Evolutionary conservation across 768 basidiomycete species (phyloP).

Genomic region (Chlorophyllum brunneum): DNA sequence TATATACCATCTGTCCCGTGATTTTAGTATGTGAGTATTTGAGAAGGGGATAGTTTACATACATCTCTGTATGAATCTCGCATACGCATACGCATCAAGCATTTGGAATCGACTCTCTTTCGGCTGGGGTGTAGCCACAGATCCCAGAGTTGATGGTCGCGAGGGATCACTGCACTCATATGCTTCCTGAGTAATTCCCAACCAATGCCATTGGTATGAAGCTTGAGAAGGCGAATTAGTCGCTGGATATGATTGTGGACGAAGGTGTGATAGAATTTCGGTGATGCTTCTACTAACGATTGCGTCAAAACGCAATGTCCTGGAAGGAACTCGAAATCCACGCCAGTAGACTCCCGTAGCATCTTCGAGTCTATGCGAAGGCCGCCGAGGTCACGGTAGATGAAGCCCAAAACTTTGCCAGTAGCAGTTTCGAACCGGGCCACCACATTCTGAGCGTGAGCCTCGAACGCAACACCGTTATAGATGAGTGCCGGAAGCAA

Average conservation of each 20-base stretch:
- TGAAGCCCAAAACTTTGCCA: conserved; percentile 43
- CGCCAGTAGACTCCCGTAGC: conserved; percentile 42
- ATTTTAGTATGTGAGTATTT: neutral
- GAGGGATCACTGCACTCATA: conserved; percentile 41
- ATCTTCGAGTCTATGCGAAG: conserved; percentile 51
- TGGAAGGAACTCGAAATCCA: conserved; percentile 48
- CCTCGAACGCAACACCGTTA: conserved; percentile 60
- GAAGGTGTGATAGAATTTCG: conserved; percentile 58
- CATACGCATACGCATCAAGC: conserved; percentile 56
- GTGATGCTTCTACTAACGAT: conserved; percentile 46
- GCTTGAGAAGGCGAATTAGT: conserved; percentile 46
- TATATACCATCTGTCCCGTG: conserved; percentile 46
- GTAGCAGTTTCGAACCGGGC: conserved; percentile 41
- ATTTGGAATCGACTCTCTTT: conserved; percentile 46
- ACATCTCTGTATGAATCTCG: conserved; percentile 54
- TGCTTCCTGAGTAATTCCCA: conserved; percentile 48
- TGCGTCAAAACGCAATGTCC: conserved; percentile 48
- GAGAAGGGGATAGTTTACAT: conserved; percentile 16
- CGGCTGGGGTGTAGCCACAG: conserved; percentile 42
- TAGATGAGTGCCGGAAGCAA: conserved; percentile 47
- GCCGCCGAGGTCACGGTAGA: conserved; percentile 55
- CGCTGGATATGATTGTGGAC: conserved; percentile 59
- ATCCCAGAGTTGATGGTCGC: conserved; percentile 39
- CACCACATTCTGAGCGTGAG: conserved; percentile 56
- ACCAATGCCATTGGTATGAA: conserved; percentile 49